A percentile compares a stretch with the other conserved stretches of the same genome.
Conservation (phyloP, 208 protist species). For the Endotrypanum monterogeii region DNA sequence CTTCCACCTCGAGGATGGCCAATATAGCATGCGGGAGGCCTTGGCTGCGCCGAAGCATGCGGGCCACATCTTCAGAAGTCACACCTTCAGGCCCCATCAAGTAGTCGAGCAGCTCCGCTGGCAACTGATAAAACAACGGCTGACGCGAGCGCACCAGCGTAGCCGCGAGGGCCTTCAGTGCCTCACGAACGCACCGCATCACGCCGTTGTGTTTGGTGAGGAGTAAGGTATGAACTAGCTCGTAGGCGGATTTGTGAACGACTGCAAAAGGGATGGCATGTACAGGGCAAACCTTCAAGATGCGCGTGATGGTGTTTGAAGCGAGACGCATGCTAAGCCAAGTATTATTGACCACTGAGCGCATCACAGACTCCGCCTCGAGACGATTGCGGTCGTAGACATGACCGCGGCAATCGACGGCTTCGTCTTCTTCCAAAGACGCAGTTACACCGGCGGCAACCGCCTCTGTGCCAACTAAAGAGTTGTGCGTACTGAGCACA, state of each 20-base stretch:
- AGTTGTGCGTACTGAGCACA: slow-evolving; percentile 45
- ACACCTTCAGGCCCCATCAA: slow-evolving; percentile 82
- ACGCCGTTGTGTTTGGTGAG: slow-evolving; percentile 92
- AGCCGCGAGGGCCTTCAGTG: slow-evolving; percentile 53
- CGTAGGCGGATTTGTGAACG: slow-evolving; percentile 50
- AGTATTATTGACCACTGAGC: slow-evolving; percentile 89
- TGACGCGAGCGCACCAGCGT: slow-evolving; percentile 69
- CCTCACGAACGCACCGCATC: slow-evolving; percentile 76
- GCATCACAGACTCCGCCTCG: slow-evolving; percentile 61
- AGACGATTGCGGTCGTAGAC: slow-evolving; percentile 60
- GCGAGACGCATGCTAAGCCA: slow-evolving; percentile 84
- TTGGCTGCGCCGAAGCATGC: slow-evolving; percentile 91
- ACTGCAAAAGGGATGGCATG: slow-evolving; percentile 40
- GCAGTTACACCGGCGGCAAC: slow-evolving; percentile 12
- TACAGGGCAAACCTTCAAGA: slow-evolving; percentile 41
- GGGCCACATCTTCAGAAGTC: slow-evolving; percentile 59
- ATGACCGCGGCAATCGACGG: slow-evolving; percentile 90
- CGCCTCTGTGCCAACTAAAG: slow-evolving; percentile 41
- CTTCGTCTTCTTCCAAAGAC: slow-evolving; percentile 20
- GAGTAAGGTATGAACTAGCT: slow-evolving; percentile 74
- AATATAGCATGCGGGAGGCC: slow-evolving; percentile 85
- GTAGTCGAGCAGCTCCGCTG: slow-evolving; percentile 63
- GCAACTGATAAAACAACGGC: slow-evolving; percentile 52
- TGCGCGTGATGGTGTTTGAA: slow-evolving; percentile 40
- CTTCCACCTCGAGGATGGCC: slow-evolving; percentile 84